Evolutionary conservation across 495 filamentous ascomycete species (phyloP).

Genomic region (Podospora pseudopauciseta): DNA sequence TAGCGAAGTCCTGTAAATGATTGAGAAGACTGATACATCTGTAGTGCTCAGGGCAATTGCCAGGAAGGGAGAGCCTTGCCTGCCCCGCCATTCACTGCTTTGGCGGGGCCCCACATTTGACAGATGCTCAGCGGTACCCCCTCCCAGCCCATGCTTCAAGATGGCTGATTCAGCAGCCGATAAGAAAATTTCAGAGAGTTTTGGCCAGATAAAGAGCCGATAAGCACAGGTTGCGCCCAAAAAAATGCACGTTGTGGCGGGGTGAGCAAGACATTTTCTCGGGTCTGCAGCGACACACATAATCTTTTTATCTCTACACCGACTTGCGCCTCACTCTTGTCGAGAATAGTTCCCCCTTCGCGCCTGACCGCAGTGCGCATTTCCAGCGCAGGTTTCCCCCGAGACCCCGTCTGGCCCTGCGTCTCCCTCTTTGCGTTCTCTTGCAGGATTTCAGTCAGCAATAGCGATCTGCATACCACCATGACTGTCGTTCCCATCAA

Average conservation of each 20-base stretch:
- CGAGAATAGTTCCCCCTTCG: background rate
- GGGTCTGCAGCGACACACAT: background rate
- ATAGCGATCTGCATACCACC: slow-evolving; percentile 13
- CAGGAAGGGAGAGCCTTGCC: background rate
- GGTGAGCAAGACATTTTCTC: slow-evolving; percentile 1
- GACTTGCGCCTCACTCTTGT: background rate
- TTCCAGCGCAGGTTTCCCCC: slow-evolving; percentile 18
- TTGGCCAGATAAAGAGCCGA: background rate
- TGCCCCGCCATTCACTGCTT: slow-evolving; percentile 1
- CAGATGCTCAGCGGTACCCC: background rate
- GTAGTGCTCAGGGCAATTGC: too few species aligned
- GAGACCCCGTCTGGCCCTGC: slow-evolving; percentile 11
- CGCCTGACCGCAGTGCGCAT: slow-evolving; percentile 16
- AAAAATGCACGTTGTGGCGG: slow-evolving; percentile 7
- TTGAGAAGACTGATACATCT: too few species aligned
- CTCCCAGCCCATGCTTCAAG: background rate
- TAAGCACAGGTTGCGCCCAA: slow-evolving; percentile 1
- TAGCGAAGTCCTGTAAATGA: too few species aligned
- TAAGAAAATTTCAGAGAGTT: background rate
- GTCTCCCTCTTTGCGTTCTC: background rate
- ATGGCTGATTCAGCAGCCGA: background rate
- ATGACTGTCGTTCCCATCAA: slow-evolving; percentile 34
- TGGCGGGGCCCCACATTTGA: slow-evolving; percentile 1
- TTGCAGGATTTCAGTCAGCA: slow-evolving; percentile 15
- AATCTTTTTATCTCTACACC: slow-evolving; percentile 4